Evolutionary conservation across 176 grass and related monocot genomes (phyloP), one percentile per base, ranked within the genome.

Genomic region (Oropetium thomaeum): DNA sequence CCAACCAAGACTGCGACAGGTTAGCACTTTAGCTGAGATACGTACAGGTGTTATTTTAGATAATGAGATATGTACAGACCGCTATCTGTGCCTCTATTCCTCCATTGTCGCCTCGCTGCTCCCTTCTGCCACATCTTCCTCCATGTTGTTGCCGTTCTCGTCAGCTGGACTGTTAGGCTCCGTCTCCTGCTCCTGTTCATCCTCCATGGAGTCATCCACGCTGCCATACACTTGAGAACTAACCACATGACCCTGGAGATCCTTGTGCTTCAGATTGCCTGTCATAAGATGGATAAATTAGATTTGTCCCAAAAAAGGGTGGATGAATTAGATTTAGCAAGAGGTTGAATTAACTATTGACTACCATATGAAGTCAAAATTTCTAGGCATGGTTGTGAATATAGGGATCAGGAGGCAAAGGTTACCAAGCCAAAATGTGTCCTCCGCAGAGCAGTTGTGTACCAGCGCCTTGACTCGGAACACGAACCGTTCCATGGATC

Each of bases 241-340:
- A 62, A 97, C 86, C 71, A 89, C 85, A 53, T 92, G 86, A 5
- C 91, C 91, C 4, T 67, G 82, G 35, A 89, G 63, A 42, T 98
- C 91, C 81, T 89, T 94, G 84, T 94, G 95, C 60, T 87, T 98
- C 75, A 98, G 65, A 76, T 85, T 89, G 74, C 86, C 95, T 89
- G 39, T 64, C 39, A 67, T 17, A 55, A 37, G 59, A 51, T 45
- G 11, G 71, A 19, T n/a, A n/a, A n/a, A n/a, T n/a, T n/a, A n/a
- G n/a, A n/a, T n/a, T n/a, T n/a, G n/a, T n/a, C n/a, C n/a, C n/a
- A n/a, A n/a, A n/a, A n/a, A n/a, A n/a, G n/a, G n/a, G n/a, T n/a
- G n/a, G n/a, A n/a, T n/a, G n/a, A n/a, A n/a, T 71, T 12, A 52
- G 16, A 22, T 52, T 22, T 1, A 57, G n/a, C 53, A 22, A 16